Base-by-base conservation (phyloP, 2,329 filamentous ascomycete species). In the Diaporthe helianthi region DNA sequence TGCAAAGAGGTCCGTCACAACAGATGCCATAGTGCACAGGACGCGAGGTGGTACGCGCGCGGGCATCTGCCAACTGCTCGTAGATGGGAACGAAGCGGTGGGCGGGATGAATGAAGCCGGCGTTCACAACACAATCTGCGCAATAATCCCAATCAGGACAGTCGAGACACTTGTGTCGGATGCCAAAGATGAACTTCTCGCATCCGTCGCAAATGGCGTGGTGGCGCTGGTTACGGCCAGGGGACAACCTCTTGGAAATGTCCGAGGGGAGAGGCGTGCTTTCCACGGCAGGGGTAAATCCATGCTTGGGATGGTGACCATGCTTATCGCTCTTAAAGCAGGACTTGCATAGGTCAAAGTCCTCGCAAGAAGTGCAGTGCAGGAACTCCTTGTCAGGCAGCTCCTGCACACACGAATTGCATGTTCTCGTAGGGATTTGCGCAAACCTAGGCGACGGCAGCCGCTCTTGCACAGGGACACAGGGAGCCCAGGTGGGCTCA, bases 81-180 rank as follows among this genome's bases (percentile, higher is more conserved):
- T 96, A 97, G 73, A 99, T 87, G 51, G 93, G 89, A 15, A 93
- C 93, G 77, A 99, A 98, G 73, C 94, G 92, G 80, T 99, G 96
- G 68, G 87, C 86, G 22, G 93, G 89, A 79, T 99, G 97, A 61
- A 87, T 89, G 75, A 89, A 85, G 71, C 82, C 80, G 53, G 93
- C 91, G 73, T 86, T 88, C 75, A 85, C 81, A 69, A 93, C 80
- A 80, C 97, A 99, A 10, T 88, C 84, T 29, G 87, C 86, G 84
- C 96, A 99, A 82, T 93, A 98, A 77, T 99, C 96, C 92, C 93
- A 99, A 80, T 99, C 96, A 52, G 97, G 96, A 84, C 96, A 99
- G 78, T 93, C 91, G 73, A 98, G 85, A 80, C 96, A 99, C 86
- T 99, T 99, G 87, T 98, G 92, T 74, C 96, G 95, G 69, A 97